phyloP scores from a whole-genome alignment of 306 rosid genomes.

The Carpinus fangiana region DNA sequence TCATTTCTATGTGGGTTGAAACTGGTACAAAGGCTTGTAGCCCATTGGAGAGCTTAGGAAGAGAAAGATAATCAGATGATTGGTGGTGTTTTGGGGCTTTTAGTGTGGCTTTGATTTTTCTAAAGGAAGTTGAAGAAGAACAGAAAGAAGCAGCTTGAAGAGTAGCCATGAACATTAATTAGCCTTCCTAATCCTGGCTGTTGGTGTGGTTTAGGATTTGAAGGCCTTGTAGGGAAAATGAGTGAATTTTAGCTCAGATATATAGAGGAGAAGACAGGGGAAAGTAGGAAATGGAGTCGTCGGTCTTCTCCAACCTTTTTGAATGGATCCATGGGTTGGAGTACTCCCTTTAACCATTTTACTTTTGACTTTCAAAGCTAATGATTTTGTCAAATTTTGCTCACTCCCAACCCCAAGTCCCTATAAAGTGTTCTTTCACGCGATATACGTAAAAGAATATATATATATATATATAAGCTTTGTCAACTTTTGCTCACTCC shows the following conservation, averaged over 20 bases:
- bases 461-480: too few relatives aligned
- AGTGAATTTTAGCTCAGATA: neutral
- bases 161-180: slow-evolving; percentile 23
- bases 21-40: slow-evolving; percentile 5
- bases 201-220: neutral
- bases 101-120: slow-evolving; percentile 20
- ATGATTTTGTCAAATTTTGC: neutral
- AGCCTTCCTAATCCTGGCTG: too few relatives aligned
- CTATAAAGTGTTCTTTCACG: too few relatives aligned
- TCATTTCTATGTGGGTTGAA: slow-evolving; percentile 2
- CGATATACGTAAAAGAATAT: too few relatives aligned
- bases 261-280: neutral
- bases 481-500: too few relatives aligned
- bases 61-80: slow-evolving; percentile 7
- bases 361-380: neutral
- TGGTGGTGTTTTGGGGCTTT: slow-evolving; percentile 1
- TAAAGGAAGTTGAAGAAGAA: neutral
- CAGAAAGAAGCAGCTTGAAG: slow-evolving; percentile 20
- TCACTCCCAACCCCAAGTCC: too few relatives aligned
- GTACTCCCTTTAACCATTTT: too few relatives aligned
- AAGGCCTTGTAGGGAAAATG: slow-evolving; percentile 5
- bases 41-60: slow-evolving; percentile 19
- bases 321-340: neutral
- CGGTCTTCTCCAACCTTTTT: neutral
- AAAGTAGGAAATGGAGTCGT: neutral